A percentile compares a stretch with the other conserved stretches of the same genome.
phyloP scores from a whole-genome alignment of 2,329 filamentous ascomycete species.

The Aspergillus novoparasiticus region DNA sequence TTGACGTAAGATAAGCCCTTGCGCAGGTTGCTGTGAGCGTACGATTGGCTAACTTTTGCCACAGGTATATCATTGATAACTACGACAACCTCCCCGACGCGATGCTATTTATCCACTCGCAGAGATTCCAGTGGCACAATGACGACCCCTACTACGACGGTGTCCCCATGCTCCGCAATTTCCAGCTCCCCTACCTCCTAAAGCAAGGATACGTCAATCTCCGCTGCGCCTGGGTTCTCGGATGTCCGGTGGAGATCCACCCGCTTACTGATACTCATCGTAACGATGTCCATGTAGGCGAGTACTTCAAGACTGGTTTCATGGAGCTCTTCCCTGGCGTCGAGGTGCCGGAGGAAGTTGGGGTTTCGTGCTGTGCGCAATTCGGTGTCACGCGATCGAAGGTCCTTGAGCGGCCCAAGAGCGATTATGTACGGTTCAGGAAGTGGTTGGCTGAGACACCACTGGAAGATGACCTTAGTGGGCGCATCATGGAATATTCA shows the following conservation, averaged over 20 bases:
- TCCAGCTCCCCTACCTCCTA: constrained; percentile 53
- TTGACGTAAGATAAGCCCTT: constrained; percentile 37
- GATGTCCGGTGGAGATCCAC: constrained; percentile 55
- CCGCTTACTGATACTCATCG: constrained; percentile 47
- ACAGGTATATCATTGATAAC: constrained; percentile 47
- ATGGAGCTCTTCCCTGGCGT: constrained; percentile 50
- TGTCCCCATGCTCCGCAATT: constrained; percentile 50
- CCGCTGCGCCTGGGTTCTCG: constrained; percentile 55
- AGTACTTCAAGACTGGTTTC: constrained; percentile 53
- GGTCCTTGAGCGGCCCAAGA: constrained; percentile 47
- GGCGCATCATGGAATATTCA: constrained; percentile 60
- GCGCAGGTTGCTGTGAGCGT: not conserved
- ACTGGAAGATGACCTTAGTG: constrained; percentile 52
- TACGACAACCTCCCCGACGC: constrained; percentile 44
- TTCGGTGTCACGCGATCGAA: constrained; percentile 55
- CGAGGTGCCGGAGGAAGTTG: constrained; percentile 48
- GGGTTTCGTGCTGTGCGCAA: constrained; percentile 58
- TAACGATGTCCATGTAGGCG: constrained; percentile 51
- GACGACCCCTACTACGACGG: constrained; percentile 57
- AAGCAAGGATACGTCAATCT: constrained; percentile 57
- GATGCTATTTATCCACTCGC: constrained; percentile 46
- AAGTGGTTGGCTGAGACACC: constrained; percentile 53
- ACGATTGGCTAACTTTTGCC: not conserved
- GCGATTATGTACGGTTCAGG: constrained; percentile 53
- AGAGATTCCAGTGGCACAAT: constrained; percentile 51